Base-by-base conservation (phyloP, 2,329 filamentous ascomycete genomes). In the Aureobasidium sp. region DNA sequence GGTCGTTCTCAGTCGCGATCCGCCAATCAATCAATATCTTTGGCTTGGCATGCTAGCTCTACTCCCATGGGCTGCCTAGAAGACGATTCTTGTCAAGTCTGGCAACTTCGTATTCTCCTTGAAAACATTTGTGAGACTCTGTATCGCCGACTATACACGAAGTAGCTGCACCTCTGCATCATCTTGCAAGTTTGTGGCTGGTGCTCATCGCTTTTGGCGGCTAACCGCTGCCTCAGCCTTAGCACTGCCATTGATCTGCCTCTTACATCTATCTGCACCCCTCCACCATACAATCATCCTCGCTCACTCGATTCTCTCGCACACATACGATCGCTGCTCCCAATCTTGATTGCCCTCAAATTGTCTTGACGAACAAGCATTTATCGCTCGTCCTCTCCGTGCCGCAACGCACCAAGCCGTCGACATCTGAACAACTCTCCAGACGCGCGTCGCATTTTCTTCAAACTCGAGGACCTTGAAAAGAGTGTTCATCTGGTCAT, bases 191-290 rank as follows among this genome's bases (percentile, higher is more conserved):
- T 27, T 48, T 9, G 55, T 39, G 55, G 55, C 55, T 58, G 55
- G 55, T 47, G 55, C 31, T 48, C 53, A 41, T 57, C n/a, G 29
- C 42, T n/a, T 39, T 20, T 44, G 39, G 55, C 55, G 42, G 31
- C 29, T 47, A 58, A 39, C 42, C 55, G 42, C 55, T 48, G 55
- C n/a, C 11, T 48, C 53, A 45, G 53, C 53, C 53, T 57, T 45
- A 47, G 55, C 55, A 58, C 55, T 48, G 55, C 55, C 55, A 58
- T 58, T 22, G 9, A 57, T 41, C 53, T 58, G 31, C 20, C 14
- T 48, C 55, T 44, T 20, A 47, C 42, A 29, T 39, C 6, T 31
- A 6, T 48, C 22, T 39, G 39, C 17, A 29, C 17, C 17, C 45
- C 31, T 20, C 52, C 12, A 17, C 25, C 20, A 9, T 4, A 25